These are phyloP conservation scores for Naganishia sp. DNA, from an alignment of 1,284 basidiomycete genomes.

Conservation along the genomic window DNA sequence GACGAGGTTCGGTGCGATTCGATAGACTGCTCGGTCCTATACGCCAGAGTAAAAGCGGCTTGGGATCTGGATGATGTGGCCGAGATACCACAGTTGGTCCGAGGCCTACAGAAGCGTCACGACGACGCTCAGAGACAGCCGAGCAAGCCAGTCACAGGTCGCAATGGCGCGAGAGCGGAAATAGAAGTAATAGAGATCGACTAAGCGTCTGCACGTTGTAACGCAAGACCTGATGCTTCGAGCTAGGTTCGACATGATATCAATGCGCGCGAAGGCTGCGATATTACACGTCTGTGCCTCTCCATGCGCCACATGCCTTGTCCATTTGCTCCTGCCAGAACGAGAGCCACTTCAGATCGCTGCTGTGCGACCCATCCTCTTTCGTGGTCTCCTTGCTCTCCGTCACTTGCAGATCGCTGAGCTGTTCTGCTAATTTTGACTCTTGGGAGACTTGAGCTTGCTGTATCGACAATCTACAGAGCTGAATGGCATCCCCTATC, in stretches of 20 bases:
- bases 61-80: conserved; percentile 58
- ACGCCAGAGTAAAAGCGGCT: conserved; percentile 67
- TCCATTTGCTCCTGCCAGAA: conserved; percentile 22
- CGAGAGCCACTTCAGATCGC: conserved; percentile 25
- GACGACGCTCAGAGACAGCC: neutral
- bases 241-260: no score
- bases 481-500: conserved; percentile 8
- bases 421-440: conserved; percentile 1
- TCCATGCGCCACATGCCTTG: conserved; percentile 21
- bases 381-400: neutral
- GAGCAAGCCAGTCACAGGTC: no score
- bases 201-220: neutral
- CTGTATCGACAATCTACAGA: conserved; percentile 7
- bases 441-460: neutral
- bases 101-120: conserved; percentile 4
- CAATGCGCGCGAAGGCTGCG: no score
- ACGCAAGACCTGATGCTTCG: neutral
- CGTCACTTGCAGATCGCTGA: neutral
- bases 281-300: conserved; percentile 1
- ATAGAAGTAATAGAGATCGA: conserved; percentile 20
- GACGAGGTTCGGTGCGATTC: conserved; percentile 76
- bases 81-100: conserved; percentile 37
- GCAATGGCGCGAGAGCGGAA: neutral
- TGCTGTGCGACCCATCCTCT: neutral
- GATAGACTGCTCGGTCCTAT: conserved; percentile 80